Evolutionary conservation across 306 rosid species (phyloP), one percentile per base, ranked within the genome.

Genomic region (Vigna unguiculata): DNA sequence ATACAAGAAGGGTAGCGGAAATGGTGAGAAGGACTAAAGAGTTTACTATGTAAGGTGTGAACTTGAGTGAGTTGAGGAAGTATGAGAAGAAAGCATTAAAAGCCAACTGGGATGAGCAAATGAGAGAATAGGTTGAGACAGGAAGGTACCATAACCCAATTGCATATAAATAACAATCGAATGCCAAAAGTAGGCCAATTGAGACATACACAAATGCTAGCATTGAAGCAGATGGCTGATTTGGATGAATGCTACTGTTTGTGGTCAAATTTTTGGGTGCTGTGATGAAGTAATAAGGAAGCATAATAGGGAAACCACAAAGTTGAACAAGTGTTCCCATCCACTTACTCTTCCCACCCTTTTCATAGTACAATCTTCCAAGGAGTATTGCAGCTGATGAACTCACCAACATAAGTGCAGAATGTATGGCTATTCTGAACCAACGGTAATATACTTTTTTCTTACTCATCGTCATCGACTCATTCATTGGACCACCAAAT

Each of bases 301-400:
- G 63, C 3, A 70, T 9, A 54, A 76, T 76, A 41, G 85, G 85
- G 55, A 82, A 82, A 22, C 85, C 81, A 16, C 6, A 55, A 21
- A 62, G 53, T 53, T 70, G 75, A 12, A 53, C 81, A 19, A 82
- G 63, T 53, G 85, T 62, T 62, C 28, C 82, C 21, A 82, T 70
- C 85, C 85, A 82, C 62, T 82, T 82, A 55, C 85, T 82, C 2
- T 76, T 82, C 13, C 85, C 85, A 1, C 85, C 85, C 54, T 76
- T 82, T 2, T 63, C 75, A 34, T 52, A 82, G 28, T 76, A 76
- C 17, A 82, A 46, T 63, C 85, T 82, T 76, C 82, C 85, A 0
- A 82, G 49, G 16, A 82, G 85, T 71, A 48, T 4, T 63, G 85
- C 85, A 1, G 70, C 15, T 82, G 85, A 41, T 2, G 51, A 57